Conservation (phyloP, 768 basidiomycete genomes). For the Suillus sp. region DNA sequence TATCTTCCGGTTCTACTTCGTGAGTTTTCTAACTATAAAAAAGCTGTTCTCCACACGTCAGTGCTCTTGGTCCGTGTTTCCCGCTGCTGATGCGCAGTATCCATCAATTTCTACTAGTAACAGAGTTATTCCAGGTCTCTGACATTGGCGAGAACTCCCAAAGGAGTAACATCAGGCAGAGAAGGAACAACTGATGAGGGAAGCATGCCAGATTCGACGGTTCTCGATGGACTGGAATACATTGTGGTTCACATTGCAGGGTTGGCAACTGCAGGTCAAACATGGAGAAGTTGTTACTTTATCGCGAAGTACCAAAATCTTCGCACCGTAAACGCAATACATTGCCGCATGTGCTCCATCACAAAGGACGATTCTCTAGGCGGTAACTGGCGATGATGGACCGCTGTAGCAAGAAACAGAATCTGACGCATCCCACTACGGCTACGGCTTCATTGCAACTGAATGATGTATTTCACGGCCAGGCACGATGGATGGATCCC, state of each 20-base stretch:
- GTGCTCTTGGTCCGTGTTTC: background rate
- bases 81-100: background rate
- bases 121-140: constrained; percentile 51
- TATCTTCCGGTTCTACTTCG: background rate
- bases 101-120: constrained; percentile 35
- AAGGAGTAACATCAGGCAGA: background rate
- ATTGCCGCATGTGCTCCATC: background rate
- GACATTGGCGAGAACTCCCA: constrained; percentile 24
- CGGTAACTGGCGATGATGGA: background rate
- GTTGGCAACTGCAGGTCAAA: background rate
- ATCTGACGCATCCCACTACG: background rate
- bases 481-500: background rate
- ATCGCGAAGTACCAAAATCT: background rate
- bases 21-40: background rate
- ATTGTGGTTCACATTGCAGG: background rate
- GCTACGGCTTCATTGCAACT: background rate
- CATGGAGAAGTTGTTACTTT: background rate
- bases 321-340: background rate
- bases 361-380: background rate
- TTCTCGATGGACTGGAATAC: background rate
- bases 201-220: background rate
- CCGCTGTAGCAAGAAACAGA: background rate
- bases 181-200: background rate
- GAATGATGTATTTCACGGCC: background rate
- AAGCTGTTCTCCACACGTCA: background rate